These are phyloP conservation scores for Trichoderma sp. DNA, from an alignment of 2,329 filamentous ascomycete genomes.

Conservation along the genomic window DNA sequence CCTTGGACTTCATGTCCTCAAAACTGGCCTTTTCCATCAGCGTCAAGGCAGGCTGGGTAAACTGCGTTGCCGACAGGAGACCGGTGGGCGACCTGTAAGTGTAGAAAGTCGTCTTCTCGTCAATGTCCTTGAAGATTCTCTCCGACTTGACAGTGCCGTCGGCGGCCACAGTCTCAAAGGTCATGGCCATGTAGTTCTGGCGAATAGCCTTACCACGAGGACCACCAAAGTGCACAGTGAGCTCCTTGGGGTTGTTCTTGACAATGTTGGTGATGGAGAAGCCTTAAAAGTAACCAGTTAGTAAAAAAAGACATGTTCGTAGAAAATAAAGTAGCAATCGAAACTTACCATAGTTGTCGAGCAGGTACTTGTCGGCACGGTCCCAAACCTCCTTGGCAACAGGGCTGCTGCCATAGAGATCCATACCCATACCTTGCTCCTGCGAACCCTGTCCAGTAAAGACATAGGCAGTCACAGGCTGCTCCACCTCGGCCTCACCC, in stretches of 20 bases:
- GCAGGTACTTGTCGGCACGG: slow-evolving; percentile 92
- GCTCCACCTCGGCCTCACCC: slow-evolving; percentile 95
- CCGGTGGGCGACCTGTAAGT: slow-evolving; percentile 95
- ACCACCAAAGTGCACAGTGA: slow-evolving; percentile 97
- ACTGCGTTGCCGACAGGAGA: slow-evolving; percentile 93
- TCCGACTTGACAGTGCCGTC: slow-evolving; percentile 96
- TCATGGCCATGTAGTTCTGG: slow-evolving; percentile 99
- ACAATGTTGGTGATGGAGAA: slow-evolving; percentile 99
- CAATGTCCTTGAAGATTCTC: slow-evolving; percentile 98
- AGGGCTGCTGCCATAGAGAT: slow-evolving; percentile 87
- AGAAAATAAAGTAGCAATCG: no score
- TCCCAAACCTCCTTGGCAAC: slow-evolving; percentile 99
- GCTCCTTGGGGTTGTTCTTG: slow-evolving; percentile 98
- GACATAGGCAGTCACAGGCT: slow-evolving; percentile 93
- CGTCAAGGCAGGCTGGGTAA: slow-evolving; percentile 94
- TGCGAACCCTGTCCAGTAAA: slow-evolving; percentile 98
- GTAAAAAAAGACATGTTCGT: not conserved
- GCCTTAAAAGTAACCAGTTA: slow-evolving; percentile 45
- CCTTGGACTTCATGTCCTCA: slow-evolving; percentile 97
- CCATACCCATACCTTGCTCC: slow-evolving; percentile 99
- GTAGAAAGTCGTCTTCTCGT: slow-evolving; percentile 89
- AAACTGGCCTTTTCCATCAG: slow-evolving; percentile 99
- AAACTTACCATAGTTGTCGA: slow-evolving; percentile 90
- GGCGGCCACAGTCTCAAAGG: slow-evolving; percentile 92
- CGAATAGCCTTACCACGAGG: slow-evolving; percentile 95